Evolutionary conservation across 73 alveolate genomes (phyloP).

Genomic region (Paramecium caudatum): DNA sequence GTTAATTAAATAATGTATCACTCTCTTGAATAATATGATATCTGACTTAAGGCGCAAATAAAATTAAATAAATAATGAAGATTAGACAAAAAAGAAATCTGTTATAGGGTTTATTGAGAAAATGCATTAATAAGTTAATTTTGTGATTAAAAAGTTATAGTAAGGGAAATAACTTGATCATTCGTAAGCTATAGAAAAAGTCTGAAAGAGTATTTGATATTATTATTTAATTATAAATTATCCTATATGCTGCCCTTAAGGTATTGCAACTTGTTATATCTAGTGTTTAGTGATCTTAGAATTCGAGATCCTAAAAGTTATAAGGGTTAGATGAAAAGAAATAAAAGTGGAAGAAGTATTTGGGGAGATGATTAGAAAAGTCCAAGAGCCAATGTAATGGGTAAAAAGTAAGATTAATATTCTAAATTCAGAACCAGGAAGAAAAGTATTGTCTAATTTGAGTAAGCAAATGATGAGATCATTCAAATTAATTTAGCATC

Average conservation of each 20-base stretch:
- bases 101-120: not conserved
- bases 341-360: slow-evolving; percentile 4
- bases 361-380: slow-evolving; percentile 36
- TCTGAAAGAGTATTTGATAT: not conserved
- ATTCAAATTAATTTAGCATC: slow-evolving; percentile 20
- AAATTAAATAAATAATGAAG: not conserved
- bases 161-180: not conserved
- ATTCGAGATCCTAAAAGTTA: not conserved
- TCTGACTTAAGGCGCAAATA: not conserved
- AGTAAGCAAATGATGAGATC: not conserved
- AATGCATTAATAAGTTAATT: not conserved
- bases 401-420: not conserved
- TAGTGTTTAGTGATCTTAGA: slow-evolving; percentile 18
- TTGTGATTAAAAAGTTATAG: not conserved
- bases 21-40: not conserved
- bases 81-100: slow-evolving; percentile 31
- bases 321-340: not conserved
- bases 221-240: not conserved
- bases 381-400: slow-evolving; percentile 1
- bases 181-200: not conserved
- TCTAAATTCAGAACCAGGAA: not conserved
- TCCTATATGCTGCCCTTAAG: slow-evolving; percentile 1
- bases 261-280: slow-evolving; percentile 6
- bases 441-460: slow-evolving; percentile 18
- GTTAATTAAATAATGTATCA: not conserved